Base-by-base conservation (phyloP, 352 stramenopile genomes). In the Globisporangium rhizosaccharum region DNA sequence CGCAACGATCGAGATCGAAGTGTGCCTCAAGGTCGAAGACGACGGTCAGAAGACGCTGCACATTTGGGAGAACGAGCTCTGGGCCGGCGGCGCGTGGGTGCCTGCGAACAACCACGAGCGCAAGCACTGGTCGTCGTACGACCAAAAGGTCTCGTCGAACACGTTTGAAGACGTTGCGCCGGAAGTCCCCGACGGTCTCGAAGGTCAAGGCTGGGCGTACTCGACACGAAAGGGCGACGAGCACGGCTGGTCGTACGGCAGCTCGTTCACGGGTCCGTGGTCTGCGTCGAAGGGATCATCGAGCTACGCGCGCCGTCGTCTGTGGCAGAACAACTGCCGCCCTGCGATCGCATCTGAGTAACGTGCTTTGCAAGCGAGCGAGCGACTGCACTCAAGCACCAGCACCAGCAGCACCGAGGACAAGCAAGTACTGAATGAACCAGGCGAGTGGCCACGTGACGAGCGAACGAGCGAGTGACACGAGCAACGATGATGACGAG, bases 301-400 rank as follows among this genome's bases (percentile, higher is more conserved):
- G 25, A 65, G 57, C 37, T 89, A 80, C 48, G 75, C 70, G 41
- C 79, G 79, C 39, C 75, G 80, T 53, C 77, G 80, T 63, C 66
- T 88, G 53, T 90, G 80, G 80, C 75, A 88, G 57, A 89, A 89
- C 59, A 71, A 86, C 51, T 89, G 79, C 68, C 72, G 74, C 15
- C 74, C 74, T 25, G 71, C 71, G 11, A 56, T 82, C 44, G 73
- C 73, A 12, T 76, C 66, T 57, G 73, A 82, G 53, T 82, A 60
- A 36, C 30, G 30, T 8, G 30, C 30, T 36, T 8, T n/a, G 46
- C 44, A 28, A 51, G 46, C 7, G 23, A 52, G 23, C 23, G 23
- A 23, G 23, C 23, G 23, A 23, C 23, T 23, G 23, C 23, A 23
- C 23, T 23, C 23, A 23, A 23, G 23, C 23, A 23, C 23, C 23